Conservation (phyloP, 2,329 filamentous ascomycete species). For the Laburnicola sp. region DNA sequence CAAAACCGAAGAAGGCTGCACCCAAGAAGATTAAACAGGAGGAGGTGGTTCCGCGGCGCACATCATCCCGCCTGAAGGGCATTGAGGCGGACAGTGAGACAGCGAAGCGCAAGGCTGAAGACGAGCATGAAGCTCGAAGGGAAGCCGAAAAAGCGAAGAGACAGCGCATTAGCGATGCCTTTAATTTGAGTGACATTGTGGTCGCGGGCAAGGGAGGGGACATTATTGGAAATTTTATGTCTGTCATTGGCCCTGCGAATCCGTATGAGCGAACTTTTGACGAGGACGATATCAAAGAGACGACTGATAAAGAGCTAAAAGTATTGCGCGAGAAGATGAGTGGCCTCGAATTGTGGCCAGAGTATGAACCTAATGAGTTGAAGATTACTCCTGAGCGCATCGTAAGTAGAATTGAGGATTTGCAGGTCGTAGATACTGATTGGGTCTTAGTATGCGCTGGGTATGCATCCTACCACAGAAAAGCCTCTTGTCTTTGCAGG, state of each 20-base stretch:
- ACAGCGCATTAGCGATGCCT: constrained; percentile 65
- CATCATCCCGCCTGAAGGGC: constrained; percentile 64
- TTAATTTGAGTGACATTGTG: constrained; percentile 75
- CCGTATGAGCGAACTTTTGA: constrained; percentile 85
- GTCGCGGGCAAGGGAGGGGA: constrained; percentile 80
- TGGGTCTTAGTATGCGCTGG: constrained; percentile 67
- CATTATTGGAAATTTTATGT: constrained; percentile 66
- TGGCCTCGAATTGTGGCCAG: constrained; percentile 75
- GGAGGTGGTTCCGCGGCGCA: constrained; percentile 58
- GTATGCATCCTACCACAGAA: constrained; percentile 82
- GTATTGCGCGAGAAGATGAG: constrained; percentile 76
- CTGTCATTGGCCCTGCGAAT: constrained; percentile 70
- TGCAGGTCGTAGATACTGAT: constrained; percentile 24
- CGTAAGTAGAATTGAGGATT: constrained; percentile 17
- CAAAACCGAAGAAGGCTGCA: constrained; percentile 47
- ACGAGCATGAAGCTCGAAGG: constrained; percentile 60
- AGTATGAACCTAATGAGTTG: constrained; percentile 79
- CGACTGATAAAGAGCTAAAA: constrained; percentile 74
- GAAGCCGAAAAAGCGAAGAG: constrained; percentile 64
- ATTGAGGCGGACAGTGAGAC: constrained; percentile 68
- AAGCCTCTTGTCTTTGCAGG: constrained; percentile 91
- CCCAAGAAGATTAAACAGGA: constrained; percentile 62
- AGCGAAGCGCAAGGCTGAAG: constrained; percentile 69
- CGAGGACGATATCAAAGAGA: constrained; percentile 79
- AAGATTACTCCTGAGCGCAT: constrained; percentile 88